phyloP scores from a whole-genome alignment of 2,329 filamentous ascomycete genomes.

The Penicillium nordicum region DNA sequence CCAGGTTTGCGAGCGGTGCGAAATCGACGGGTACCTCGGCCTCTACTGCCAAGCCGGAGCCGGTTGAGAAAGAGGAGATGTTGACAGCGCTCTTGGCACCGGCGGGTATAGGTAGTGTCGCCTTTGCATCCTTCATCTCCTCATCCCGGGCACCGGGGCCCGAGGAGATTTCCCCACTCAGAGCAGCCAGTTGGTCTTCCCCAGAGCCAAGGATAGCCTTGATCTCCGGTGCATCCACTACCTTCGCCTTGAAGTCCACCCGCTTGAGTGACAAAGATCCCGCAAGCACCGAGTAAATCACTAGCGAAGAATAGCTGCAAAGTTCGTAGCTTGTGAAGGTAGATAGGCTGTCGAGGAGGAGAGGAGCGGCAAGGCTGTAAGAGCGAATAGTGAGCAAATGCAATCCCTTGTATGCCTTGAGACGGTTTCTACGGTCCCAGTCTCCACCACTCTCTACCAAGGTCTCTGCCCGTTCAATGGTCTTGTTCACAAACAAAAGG shows the following conservation, averaged over 20 bases:
- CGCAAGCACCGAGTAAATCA: conserved; percentile 92
- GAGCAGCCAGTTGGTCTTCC: conserved; percentile 79
- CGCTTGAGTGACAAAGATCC: conserved; percentile 93
- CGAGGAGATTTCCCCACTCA: conserved; percentile 75
- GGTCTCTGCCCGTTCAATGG: conserved; percentile 81
- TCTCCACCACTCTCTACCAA: conserved; percentile 94
- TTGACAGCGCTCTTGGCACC: conserved; percentile 74
- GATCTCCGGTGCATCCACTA: conserved; percentile 97
- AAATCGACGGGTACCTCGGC: conserved; percentile 84
- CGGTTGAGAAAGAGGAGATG: conserved; percentile 74
- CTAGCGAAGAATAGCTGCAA: conserved; percentile 91
- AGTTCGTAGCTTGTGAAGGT: conserved; percentile 99
- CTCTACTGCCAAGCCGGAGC: conserved; percentile 64
- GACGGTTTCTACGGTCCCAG: conserved; percentile 95
- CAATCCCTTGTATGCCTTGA: conserved; percentile 97
- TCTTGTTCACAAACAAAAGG: conserved; percentile 87
- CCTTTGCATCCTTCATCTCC: conserved; percentile 64
- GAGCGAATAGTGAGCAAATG: conserved; percentile 89
- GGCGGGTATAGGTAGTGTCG: conserved; percentile 50
- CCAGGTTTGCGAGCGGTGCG: conserved; percentile 77
- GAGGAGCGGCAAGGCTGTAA: conserved; percentile 82
- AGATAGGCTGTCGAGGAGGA: conserved; percentile 92
- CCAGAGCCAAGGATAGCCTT: conserved; percentile 90
- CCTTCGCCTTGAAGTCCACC: conserved; percentile 98
- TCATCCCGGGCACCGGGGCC: conserved; percentile 75